Evolutionary conservation across 371 early-diverging fungal genomes (phyloP).

Genomic region (Mucor saturninus): DNA sequence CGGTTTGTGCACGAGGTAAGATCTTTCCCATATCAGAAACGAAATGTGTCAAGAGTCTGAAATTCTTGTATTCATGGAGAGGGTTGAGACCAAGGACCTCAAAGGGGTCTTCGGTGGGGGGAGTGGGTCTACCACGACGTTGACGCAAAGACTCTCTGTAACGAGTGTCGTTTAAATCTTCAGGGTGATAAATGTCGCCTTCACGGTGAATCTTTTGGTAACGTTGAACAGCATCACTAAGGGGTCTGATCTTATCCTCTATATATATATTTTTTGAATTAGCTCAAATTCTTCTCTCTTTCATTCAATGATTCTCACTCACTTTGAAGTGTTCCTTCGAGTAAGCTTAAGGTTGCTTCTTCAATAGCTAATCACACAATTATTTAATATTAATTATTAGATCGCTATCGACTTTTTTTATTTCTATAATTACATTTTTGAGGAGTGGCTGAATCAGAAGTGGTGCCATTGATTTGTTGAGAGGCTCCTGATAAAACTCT

Average conservation of each 20-base stretch:
- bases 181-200: constrained; percentile 58
- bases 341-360: constrained; percentile 31
- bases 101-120: constrained; percentile 64
- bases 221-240: constrained; percentile 37
- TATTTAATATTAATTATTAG: not conserved
- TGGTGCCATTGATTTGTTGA: constrained; percentile 6
- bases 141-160: constrained; percentile 47
- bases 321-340: constrained; percentile 34
- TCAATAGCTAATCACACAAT: constrained; percentile 24
- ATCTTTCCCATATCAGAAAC: constrained; percentile 85
- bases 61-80: constrained; percentile 78
- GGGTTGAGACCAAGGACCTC: constrained; percentile 72
- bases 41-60: constrained; percentile 69
- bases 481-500: constrained; percentile 3
- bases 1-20: constrained; percentile 76
- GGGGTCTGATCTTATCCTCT: constrained; percentile 40
- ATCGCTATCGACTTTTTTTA: not conserved
- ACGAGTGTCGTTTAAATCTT: constrained; percentile 55
- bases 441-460: constrained; percentile 3
- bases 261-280: not conserved
- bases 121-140: constrained; percentile 34
- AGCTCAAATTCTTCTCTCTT: not conserved
- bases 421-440: not conserved
- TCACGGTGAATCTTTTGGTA: constrained; percentile 45
- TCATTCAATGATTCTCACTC: constrained; percentile 9